Evolutionary conservation across 2,329 filamentous ascomycete species (phyloP).

Genomic region (Trichophaea hybrida): DNA sequence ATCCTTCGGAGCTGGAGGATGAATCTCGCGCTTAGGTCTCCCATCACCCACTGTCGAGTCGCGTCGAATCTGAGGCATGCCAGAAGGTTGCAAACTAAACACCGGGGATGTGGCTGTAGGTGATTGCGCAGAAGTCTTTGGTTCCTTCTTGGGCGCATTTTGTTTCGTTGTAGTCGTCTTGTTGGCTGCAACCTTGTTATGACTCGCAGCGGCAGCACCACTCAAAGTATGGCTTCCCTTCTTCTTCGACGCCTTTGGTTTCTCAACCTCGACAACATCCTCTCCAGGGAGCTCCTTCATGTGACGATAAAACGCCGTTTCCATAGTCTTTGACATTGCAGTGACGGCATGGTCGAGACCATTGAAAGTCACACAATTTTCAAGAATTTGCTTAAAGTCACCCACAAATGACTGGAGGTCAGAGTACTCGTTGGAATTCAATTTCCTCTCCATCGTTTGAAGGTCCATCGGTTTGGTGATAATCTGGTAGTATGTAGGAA

Average conservation of each 20-base stretch:
- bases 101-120: conserved; percentile 40
- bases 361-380: conserved; percentile 73
- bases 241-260: conserved; percentile 44
- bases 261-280: conserved; percentile 43
- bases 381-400: conserved; percentile 63
- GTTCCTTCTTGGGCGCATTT: conserved; percentile 34
- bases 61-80: conserved; percentile 67
- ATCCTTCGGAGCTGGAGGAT: conserved; percentile 79
- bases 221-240: conserved; percentile 23
- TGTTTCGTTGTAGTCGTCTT: conserved; percentile 33
- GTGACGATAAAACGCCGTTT: conserved; percentile 45
- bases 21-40: conserved; percentile 83
- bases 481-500: conserved; percentile 59
- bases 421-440: conserved; percentile 56
- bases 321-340: conserved; percentile 47
- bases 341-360: conserved; percentile 62
- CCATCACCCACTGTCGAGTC: conserved; percentile 66
- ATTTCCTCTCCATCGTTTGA: conserved; percentile 61
- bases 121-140: conserved; percentile 34
- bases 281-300: conserved; percentile 46
- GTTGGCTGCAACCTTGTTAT: conserved; percentile 29
- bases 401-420: conserved; percentile 57
- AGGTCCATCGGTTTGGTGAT: conserved; percentile 77
- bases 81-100: conserved; percentile 64
- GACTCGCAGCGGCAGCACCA: conserved; percentile 25